A percentile compares a stretch with the other conserved stretches of the same genome.
phyloP scores from a whole-genome alignment of 192 early-diverging fungal genomes.

The Coemansia interrupta region DNA sequence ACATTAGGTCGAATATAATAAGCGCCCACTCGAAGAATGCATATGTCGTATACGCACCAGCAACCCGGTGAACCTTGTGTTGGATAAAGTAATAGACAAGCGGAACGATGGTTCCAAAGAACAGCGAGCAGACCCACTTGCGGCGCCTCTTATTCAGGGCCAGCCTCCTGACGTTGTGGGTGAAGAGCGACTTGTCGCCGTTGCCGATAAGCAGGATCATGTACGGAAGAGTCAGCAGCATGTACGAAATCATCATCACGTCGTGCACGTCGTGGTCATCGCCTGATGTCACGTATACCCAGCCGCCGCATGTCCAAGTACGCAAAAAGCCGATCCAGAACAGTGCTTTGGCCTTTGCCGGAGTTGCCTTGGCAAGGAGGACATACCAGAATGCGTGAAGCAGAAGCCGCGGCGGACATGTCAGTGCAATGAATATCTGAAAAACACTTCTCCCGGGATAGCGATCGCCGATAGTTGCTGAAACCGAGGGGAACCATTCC shows the following conservation, averaged over 20 bases:
- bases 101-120: constrained; percentile 69
- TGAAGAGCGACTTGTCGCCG: constrained; percentile 43
- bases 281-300: constrained; percentile 78
- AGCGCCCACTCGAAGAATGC: constrained; percentile 83
- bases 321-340: constrained; percentile 58
- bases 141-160: constrained; percentile 51
- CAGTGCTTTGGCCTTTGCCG: constrained; percentile 37
- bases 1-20: constrained; percentile 73
- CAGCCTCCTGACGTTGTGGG: constrained; percentile 29
- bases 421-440: constrained; percentile 76
- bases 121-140: constrained; percentile 54
- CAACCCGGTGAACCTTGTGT: constrained; percentile 71
- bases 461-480: constrained; percentile 75
- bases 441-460: constrained; percentile 73
- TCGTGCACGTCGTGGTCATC: constrained; percentile 79
- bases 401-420: constrained; percentile 54
- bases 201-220: constrained; percentile 62
- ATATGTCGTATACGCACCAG: constrained; percentile 76
- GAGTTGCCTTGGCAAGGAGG: constrained; percentile 31
- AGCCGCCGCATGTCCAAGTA: constrained; percentile 75
- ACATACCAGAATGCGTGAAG: constrained; percentile 52
- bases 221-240: constrained; percentile 74
- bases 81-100: constrained; percentile 76
- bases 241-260: constrained; percentile 74
- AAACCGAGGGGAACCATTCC: constrained; percentile 78